Conservation (phyloP, 2,329 filamentous ascomycete species). For the Ceratocystis diversiconidia region DNA sequence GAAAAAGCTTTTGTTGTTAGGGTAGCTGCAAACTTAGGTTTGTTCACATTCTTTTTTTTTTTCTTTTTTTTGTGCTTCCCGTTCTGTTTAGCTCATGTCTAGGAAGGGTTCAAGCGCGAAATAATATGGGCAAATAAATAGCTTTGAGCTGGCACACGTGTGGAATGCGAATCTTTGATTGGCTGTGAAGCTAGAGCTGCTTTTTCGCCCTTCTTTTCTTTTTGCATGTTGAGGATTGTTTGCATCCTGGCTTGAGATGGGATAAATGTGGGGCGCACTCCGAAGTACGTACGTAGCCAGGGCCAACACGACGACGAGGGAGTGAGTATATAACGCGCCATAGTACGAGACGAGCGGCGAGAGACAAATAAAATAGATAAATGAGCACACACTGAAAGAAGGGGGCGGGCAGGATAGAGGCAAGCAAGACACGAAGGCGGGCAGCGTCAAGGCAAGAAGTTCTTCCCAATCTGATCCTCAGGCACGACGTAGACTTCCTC, state of each 20-base stretch:
- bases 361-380: background rate
- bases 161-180: background rate
- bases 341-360: background rate
- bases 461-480: background rate
- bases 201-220: background rate
- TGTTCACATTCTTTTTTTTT: background rate
- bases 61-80: background rate
- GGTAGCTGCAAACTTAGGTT: background rate
- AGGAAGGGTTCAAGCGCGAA: background rate
- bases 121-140: conserved; percentile 3
- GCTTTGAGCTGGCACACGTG: conserved; percentile 3
- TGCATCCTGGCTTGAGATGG: conserved; percentile 2
- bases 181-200: background rate
- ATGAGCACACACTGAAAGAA: background rate
- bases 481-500: background rate
- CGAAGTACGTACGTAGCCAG: background rate
- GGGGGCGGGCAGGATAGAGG: background rate
- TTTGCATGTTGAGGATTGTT: background rate
- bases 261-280: background rate
- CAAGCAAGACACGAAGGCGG: background rate
- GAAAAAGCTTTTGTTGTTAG: background rate
- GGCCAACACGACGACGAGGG: background rate
- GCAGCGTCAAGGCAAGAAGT: background rate
- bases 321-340: background rate
- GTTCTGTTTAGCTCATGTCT: background rate